Evolutionary conservation across 148 eudicot genomes (phyloP).

Genomic region (Chenopodium suecicum): DNA sequence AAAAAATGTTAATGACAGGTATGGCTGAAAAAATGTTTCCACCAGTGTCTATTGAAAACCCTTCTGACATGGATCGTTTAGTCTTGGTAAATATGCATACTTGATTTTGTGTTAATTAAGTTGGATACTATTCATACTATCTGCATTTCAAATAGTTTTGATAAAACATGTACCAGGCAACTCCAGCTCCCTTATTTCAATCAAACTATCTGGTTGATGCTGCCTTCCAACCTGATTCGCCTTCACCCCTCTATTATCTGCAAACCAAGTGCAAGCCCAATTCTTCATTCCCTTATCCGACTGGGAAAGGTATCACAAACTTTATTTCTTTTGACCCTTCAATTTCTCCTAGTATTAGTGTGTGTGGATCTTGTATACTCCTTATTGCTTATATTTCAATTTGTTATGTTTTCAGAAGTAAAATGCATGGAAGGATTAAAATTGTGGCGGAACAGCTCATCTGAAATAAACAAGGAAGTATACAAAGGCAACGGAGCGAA

Average conservation of each 20-base stretch:
- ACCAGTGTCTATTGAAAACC: neutral
- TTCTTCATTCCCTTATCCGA: conserved; percentile 21
- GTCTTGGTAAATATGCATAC: conserved; percentile 10
- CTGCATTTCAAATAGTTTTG: too few relatives aligned
- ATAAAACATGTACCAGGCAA: neutral
- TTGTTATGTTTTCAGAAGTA: too few relatives aligned
- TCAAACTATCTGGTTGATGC: neutral
- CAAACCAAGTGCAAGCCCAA: conserved; percentile 31
- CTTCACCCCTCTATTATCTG: conserved; percentile 6
- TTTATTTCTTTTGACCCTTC: neutral
- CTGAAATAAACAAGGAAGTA: too few relatives aligned
- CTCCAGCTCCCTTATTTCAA: neutral
- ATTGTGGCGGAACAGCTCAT: too few relatives aligned
- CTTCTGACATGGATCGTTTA: neutral
- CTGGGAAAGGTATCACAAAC: neutral
- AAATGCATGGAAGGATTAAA: too few relatives aligned
- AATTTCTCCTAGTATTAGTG: too few relatives aligned
- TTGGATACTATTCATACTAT: too few relatives aligned
- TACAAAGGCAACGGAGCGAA: too few relatives aligned
- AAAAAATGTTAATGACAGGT: neutral
- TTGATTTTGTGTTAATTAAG: neutral
- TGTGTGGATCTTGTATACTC: too few relatives aligned
- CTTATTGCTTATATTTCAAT: too few relatives aligned
- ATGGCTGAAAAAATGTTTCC: conserved; percentile 16
- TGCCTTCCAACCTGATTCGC: neutral